Base-by-base conservation (phyloP, 768 basidiomycete species). In the Phanerodontia chrysosporium region DNA sequence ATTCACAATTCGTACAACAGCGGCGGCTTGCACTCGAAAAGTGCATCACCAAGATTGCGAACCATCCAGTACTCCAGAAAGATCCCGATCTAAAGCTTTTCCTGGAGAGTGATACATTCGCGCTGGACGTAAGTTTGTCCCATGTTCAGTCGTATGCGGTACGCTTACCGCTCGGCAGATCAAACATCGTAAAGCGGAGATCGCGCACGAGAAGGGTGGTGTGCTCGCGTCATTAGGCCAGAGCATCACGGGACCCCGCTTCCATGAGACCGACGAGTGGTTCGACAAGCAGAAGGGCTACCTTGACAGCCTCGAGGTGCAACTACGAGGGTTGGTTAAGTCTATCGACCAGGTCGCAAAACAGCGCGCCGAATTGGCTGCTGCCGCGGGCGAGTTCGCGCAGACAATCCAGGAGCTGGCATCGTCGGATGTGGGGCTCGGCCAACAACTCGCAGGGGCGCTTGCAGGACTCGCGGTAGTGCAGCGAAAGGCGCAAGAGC, bases 211-310 rank as follows among this genome's bases (percentile, higher is more conserved):
- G 69, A 82, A 85, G 53, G 89, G 90, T 7, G 94, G 96, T 0
- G 71, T 96, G 22, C 84, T 97, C 77, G 87, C 92, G 1, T 84
- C 85, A 21, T 81, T 98, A 61, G 92, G 93, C 2, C 86, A 91
- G 59, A 83, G 86, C 0, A 74, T 95, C 55, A 74, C 86, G 18
- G 92, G 92, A 0, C 84, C 90, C 13, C 82, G 90, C 57, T 96
- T 94, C 70, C 80, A 90, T 67, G 93, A 96, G 72, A 92, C 85
- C 4, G 93, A 96, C 64, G 92, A 95, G 85, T 98, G 94, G 94
- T 98, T 97, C 65, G 94, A 97, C 66, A 82, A 83, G 62, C 88
- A 94, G 70, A 92, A 89, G 59, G 73, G 76, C 0, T 93, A 92
- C 67, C 80, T 99, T 12, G 95, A 98, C 64, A 86, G 86, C 45